Percentiles rank a stretch among this genome's conserved stretches.
Evolutionary conservation across 208 protist genomes (phyloP).

Genomic region (Herpetomonas tarakana): DNA sequence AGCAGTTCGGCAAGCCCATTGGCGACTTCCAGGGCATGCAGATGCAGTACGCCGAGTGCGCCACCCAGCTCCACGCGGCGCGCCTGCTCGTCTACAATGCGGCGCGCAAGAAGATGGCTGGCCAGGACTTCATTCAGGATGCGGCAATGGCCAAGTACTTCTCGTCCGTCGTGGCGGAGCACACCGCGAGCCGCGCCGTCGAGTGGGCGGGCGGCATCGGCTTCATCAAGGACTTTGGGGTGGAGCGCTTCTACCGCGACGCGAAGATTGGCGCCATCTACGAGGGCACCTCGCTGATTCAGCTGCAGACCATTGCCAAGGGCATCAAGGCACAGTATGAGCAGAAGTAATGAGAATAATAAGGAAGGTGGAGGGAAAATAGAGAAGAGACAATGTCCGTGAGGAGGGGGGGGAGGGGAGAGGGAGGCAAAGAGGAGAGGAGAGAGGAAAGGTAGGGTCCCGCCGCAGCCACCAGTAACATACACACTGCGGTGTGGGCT

Average conservation of each 20-base stretch:
- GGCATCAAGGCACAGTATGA: constrained; percentile 63
- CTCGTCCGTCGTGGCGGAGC: constrained; percentile 81
- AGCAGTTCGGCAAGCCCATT: constrained; percentile 91
- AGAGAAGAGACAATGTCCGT: background rate
- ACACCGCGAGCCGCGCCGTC: constrained; percentile 80
- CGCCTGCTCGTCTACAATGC: constrained; percentile 92
- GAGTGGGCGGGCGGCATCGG: constrained; percentile 95
- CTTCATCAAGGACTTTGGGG: constrained; percentile 93
- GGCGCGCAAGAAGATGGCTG: constrained; percentile 85
- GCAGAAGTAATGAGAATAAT: constrained; percentile 18
- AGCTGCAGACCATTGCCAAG: constrained; percentile 95
- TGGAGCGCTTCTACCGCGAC: constrained; percentile 96
- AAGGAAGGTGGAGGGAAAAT: constrained; percentile 8
- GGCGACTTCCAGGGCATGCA: constrained; percentile 95
- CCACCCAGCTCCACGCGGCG: constrained; percentile 72
- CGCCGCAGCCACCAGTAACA: too few relatives aligned
- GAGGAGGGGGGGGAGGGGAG: too few relatives aligned
- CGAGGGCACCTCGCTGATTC: constrained; percentile 96
- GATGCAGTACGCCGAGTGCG: constrained; percentile 87
- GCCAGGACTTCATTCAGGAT: constrained; percentile 87
- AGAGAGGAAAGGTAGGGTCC: background rate
- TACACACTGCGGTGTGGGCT: too few relatives aligned
- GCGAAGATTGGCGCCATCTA: constrained; percentile 91
- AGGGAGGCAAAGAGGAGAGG: too few relatives aligned
- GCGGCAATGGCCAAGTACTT: constrained; percentile 96